Percentiles rank a stretch among this genome's conserved stretches.
Conservation (phyloP, 768 basidiomycete genomes). For the Zangia roseola region DNA sequence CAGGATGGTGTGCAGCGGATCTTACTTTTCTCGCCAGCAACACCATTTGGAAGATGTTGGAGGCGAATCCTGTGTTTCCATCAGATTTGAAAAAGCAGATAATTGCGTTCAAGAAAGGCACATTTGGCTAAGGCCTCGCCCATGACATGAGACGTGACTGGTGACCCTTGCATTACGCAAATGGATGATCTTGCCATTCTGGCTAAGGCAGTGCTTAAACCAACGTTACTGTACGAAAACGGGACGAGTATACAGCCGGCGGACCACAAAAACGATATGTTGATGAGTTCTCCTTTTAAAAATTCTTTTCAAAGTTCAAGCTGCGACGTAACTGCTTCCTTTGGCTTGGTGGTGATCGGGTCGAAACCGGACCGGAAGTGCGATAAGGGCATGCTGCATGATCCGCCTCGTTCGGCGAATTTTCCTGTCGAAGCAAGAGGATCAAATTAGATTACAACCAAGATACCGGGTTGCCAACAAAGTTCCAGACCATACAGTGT, state of each 20-base stretch:
- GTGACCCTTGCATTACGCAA: constrained; percentile 7
- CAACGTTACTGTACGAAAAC: not conserved
- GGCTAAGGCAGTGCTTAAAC: constrained; percentile 20
- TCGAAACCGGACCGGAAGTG: constrained; percentile 7
- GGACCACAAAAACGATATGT: not conserved
- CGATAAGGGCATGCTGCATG: constrained; percentile 3
- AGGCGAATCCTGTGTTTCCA: constrained; percentile 13
- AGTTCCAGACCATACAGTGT: constrained; percentile 30
- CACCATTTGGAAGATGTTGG: constrained; percentile 17
- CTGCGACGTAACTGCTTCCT: constrained; percentile 7
- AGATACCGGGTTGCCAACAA: constrained; percentile 31
- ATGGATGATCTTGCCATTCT: constrained; percentile 17
- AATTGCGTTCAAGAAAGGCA: constrained; percentile 12
- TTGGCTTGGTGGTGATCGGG: constrained; percentile 2
- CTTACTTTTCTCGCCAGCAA: constrained; percentile 18
- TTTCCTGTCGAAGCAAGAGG: constrained; percentile 19
- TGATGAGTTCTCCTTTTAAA: not conserved
- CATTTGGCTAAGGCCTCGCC: constrained; percentile 1
- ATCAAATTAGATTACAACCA: constrained; percentile 21
- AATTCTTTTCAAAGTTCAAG: constrained; percentile 5
- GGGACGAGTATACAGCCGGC: not conserved
- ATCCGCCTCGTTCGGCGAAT: constrained; percentile 18
- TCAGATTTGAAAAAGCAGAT: constrained; percentile 16
- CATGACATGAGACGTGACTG: constrained; percentile 17
- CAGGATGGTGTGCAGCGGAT: constrained; percentile 5